A percentile compares a stretch with the other conserved stretches of the same genome.
phyloP scores from a whole-genome alignment of 1,284 basidiomycete genomes.

The Inonotus hispidus region DNA sequence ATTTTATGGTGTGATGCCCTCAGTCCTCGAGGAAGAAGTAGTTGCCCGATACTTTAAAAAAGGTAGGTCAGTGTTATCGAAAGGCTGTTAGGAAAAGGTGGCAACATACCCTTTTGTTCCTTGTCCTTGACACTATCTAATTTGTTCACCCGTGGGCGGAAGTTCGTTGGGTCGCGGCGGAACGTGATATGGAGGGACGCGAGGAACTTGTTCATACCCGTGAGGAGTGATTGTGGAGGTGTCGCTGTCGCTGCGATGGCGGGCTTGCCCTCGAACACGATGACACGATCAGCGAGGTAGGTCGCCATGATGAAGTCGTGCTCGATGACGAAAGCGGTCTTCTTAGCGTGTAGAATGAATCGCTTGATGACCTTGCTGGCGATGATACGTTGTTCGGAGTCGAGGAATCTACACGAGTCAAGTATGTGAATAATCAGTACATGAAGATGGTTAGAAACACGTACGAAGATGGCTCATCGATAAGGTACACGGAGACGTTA shows the following conservation, averaged over 20 bases:
- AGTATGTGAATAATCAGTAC: slow-evolving; percentile 1
- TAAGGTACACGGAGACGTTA: slow-evolving; percentile 79
- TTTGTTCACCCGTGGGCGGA: slow-evolving; percentile 92
- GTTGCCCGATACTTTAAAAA: slow-evolving; percentile 63
- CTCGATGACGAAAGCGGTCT: slow-evolving; percentile 96
- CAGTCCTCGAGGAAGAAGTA: slow-evolving; percentile 83
- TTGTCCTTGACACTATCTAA: slow-evolving; percentile 87
- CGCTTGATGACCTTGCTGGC: slow-evolving; percentile 96
- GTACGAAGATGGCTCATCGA: slow-evolving; percentile 78
- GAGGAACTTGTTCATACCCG: slow-evolving; percentile 91
- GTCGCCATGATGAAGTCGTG: slow-evolving; percentile 99
- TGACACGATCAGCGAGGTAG: slow-evolving; percentile 94
- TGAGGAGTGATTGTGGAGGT: slow-evolving; percentile 80
- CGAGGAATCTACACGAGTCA: slow-evolving; percentile 64
- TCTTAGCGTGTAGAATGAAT: slow-evolving; percentile 91
- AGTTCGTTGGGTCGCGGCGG: slow-evolving; percentile 94
- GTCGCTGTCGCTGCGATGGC: slow-evolving; percentile 81
- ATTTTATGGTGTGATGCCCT: not conserved
- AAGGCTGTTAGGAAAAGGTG: slow-evolving; percentile 5
- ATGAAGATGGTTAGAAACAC: slow-evolving; percentile 21
- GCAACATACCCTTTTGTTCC: slow-evolving; percentile 79
- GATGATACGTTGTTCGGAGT: slow-evolving; percentile 97
- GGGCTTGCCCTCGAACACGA: slow-evolving; percentile 88
- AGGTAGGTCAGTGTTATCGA: slow-evolving; percentile 7
- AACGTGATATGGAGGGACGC: slow-evolving; percentile 93